Evolutionary conservation across 257 asterid species (phyloP).

Genomic region (Fraxinus excelsior): DNA sequence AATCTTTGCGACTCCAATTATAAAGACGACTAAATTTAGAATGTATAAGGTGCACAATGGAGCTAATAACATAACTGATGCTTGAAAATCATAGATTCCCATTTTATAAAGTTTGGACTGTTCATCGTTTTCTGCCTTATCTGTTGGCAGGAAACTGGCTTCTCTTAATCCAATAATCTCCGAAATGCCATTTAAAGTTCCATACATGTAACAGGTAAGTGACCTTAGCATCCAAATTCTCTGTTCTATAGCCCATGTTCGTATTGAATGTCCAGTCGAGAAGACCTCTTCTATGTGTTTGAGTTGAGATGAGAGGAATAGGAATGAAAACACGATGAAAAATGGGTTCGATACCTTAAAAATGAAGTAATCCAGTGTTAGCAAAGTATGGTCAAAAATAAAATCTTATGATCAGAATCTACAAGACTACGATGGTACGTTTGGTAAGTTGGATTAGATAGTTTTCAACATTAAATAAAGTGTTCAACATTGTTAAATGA

Average conservation of each 20-base stretch:
- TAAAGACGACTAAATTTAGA: constrained; percentile 39
- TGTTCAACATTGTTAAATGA: neutral
- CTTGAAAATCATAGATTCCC: constrained; percentile 62
- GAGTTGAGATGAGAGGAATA: constrained; percentile 50
- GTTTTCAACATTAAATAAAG: neutral
- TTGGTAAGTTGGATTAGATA: neutral
- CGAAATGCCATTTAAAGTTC: constrained; percentile 43
- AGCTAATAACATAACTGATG: constrained; percentile 38
- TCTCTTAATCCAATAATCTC: constrained; percentile 41
- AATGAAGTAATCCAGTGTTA: constrained; percentile 2
- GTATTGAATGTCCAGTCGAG: constrained; percentile 42
- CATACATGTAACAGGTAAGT: constrained; percentile 51
- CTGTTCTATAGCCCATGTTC: constrained; percentile 53
- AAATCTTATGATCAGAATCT: constrained; percentile 13
- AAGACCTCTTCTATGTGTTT: constrained; percentile 58
- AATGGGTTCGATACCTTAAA: constrained; percentile 54
- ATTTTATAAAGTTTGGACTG: constrained; percentile 37
- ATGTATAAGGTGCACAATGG: constrained; percentile 55
- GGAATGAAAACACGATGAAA: constrained; percentile 41
- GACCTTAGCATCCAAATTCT: constrained; percentile 69
- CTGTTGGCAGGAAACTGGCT: constrained; percentile 63
- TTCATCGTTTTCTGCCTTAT: constrained; percentile 55
- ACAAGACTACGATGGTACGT: neutral
- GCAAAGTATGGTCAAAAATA: constrained; percentile 29
- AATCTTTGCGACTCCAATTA: constrained; percentile 37